These are phyloP conservation scores for Lichtheimia ramosa DNA, from an alignment of 371 early-diverging fungal species.

Conservation along the genomic window DNA sequence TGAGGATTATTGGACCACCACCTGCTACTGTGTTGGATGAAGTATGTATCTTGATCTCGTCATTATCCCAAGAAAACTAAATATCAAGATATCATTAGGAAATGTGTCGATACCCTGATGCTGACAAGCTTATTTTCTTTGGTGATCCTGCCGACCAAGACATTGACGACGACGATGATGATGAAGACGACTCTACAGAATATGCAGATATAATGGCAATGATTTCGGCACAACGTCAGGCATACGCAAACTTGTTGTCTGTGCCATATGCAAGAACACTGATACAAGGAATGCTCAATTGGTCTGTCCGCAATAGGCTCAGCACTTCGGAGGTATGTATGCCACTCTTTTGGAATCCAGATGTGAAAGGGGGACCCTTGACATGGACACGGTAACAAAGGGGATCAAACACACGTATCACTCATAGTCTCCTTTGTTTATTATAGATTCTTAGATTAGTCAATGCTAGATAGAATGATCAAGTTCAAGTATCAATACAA, in stretches of 20 bases:
- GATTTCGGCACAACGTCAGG: neutral
- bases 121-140: conserved; percentile 44
- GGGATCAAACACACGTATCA: neutral
- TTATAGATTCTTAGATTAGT: neutral
- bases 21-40: conserved; percentile 20
- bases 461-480: neutral
- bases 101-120: conserved; percentile 38
- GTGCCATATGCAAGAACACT: conserved; percentile 5
- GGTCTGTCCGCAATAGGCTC: conserved; percentile 32
- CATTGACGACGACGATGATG: conserved; percentile 1
- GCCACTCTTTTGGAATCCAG: neutral
- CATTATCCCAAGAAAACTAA: neutral
- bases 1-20: conserved; percentile 33
- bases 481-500: no score
- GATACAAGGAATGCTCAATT: conserved; percentile 26
- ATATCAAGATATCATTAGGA: conserved; percentile 24
- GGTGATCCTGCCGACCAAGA: conserved; percentile 10
- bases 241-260: neutral
- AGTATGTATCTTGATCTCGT: conserved; percentile 10
- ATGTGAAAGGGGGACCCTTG: neutral
- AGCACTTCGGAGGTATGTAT: conserved; percentile 20
- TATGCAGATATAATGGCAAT: neutral
- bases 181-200: neutral
- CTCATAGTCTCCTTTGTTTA: neutral
- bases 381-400: neutral